Percentiles rank a stretch among this genome's conserved stretches.
phyloP scores from a whole-genome alignment of 768 basidiomycete species.

The Filobasidium floriforme region DNA sequence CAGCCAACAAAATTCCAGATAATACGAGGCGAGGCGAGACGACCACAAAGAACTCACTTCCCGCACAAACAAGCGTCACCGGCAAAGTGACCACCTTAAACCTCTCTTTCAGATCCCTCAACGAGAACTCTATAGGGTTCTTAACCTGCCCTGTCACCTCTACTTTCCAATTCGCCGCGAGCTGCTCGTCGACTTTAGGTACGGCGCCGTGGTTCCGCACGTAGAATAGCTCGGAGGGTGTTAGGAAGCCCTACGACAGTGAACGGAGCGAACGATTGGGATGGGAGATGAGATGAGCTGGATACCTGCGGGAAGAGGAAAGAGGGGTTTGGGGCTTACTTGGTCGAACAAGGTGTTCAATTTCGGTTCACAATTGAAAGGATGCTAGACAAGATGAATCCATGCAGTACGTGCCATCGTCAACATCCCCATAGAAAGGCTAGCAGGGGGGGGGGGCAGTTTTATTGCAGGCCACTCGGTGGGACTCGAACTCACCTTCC shows the following conservation, averaged over 20 bases:
- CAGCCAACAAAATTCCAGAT: too few species aligned
- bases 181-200: slow-evolving; percentile 48
- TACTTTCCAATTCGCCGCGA: slow-evolving; percentile 50
- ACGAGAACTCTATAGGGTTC: slow-evolving; percentile 42
- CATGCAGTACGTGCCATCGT: slow-evolving; percentile 24
- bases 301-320: neutral
- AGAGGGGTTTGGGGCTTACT: slow-evolving; percentile 30
- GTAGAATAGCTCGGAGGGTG: slow-evolving; percentile 53
- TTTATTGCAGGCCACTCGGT: too few species aligned
- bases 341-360: slow-evolving; percentile 49
- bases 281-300: too few species aligned
- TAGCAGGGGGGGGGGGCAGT: too few species aligned
- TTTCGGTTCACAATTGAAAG: slow-evolving; percentile 56
- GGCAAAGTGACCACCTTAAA: slow-evolving; percentile 57
- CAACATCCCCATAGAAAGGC: neutral
- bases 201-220: slow-evolving; percentile 62
- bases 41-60: slow-evolving; percentile 46
- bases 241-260: slow-evolving; percentile 51
- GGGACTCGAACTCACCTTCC: slow-evolving; percentile 25
- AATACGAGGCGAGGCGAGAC: too few species aligned
- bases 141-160: slow-evolving; percentile 46
- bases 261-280: slow-evolving; percentile 8
- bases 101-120: slow-evolving; percentile 49
- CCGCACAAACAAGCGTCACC: slow-evolving; percentile 59
- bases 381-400: slow-evolving; percentile 47